A percentile compares a stretch with the other conserved stretches of the same genome.
Conservation (phyloP, 768 basidiomycete genomes). For the Termitomyces bulborhizus region DNA sequence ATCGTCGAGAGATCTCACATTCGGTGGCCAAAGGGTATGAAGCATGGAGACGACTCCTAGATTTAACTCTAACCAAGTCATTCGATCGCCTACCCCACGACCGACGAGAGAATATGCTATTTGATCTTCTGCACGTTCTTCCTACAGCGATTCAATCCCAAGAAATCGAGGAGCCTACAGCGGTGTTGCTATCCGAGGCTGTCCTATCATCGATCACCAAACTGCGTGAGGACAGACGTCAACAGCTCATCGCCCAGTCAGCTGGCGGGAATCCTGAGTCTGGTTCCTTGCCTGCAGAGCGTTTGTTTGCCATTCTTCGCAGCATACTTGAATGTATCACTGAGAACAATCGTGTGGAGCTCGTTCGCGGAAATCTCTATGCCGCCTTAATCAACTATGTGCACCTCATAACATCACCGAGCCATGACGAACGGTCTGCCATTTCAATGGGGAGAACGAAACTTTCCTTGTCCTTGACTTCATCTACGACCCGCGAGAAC, state of each 20-base stretch:
- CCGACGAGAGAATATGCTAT: slow-evolving; percentile 80
- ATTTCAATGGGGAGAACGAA: slow-evolving; percentile 1
- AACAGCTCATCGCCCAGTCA: slow-evolving; percentile 63
- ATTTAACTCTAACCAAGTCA: slow-evolving; percentile 81
- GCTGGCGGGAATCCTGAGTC: slow-evolving; percentile 56
- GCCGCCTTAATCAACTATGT: slow-evolving; percentile 86
- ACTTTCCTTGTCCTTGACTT: slow-evolving; percentile 23
- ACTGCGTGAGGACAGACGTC: slow-evolving; percentile 75
- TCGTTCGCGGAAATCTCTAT: slow-evolving; percentile 93
- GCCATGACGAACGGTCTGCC: slow-evolving; percentile 8
- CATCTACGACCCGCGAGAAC: slow-evolving; percentile 39
- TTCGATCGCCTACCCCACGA: slow-evolving; percentile 80
- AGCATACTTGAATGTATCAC: slow-evolving; percentile 69
- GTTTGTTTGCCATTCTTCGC: slow-evolving; percentile 68
- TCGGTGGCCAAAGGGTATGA: slow-evolving; percentile 68
- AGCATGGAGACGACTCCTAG: slow-evolving; percentile 80
- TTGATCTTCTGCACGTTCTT: slow-evolving; percentile 83
- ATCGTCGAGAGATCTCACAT: slow-evolving; percentile 72
- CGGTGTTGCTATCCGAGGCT: slow-evolving; percentile 79
- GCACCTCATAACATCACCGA: slow-evolving; percentile 54
- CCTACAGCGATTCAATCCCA: slow-evolving; percentile 61
- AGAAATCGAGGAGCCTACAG: slow-evolving; percentile 63
- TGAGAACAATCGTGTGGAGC: slow-evolving; percentile 72
- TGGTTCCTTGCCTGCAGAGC: slow-evolving; percentile 72
- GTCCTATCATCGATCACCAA: slow-evolving; percentile 81